Base-by-base conservation (phyloP, 805 yeast genomes). In the Zygosaccharomyces gambellarensis region DNA sequence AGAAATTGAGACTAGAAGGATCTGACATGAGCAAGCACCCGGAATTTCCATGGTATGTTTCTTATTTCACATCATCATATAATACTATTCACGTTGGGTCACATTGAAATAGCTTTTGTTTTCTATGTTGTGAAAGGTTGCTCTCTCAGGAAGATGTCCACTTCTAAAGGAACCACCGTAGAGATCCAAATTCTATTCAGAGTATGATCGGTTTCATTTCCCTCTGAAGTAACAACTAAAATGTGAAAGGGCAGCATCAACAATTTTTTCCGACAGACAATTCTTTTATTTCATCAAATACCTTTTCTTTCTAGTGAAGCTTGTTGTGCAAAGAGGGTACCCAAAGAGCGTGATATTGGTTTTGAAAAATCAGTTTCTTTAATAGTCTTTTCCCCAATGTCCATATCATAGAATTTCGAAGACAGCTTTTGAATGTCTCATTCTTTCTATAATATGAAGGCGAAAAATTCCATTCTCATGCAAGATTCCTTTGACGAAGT, bases 251-350 rank as follows among this genome's bases (percentile, higher is more conserved):
- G 50, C 10, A 56, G 47, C 3, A 65, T 47, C 4, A 39, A 45
- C 27, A 60, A 19, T 19, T 55, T 48, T 27, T 36, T 39, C 7
- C n/a, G n/a, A 57, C 47, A 3, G 59, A 62, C n/a, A 71, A 28
- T 42, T 57, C 58, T 46, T 60, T 46, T 12, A 62, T 56, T 9
- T 47, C 39, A 6, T 67, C 69, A 52, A 78, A 68, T 14, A 56
- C 49, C 11, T 54, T 79, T 83, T 78, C 1, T 72, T 56, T 43
- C 65, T 65, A 17, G 83, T 86, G 49, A 68, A 65, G 57, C 81
- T 81, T n/a, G 56, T 60, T 3, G 85, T 76, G 11, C 25, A 39
- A 25, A 39, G 25, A n/a, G 32, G 21, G 21, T 39, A 12, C 29
- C 28, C 4, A 39, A 2, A 10, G 29, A 11, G 14, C 10, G 12